Base-by-base conservation (phyloP, 306 rosid species). In the Cucurbita ficifolia region DNA sequence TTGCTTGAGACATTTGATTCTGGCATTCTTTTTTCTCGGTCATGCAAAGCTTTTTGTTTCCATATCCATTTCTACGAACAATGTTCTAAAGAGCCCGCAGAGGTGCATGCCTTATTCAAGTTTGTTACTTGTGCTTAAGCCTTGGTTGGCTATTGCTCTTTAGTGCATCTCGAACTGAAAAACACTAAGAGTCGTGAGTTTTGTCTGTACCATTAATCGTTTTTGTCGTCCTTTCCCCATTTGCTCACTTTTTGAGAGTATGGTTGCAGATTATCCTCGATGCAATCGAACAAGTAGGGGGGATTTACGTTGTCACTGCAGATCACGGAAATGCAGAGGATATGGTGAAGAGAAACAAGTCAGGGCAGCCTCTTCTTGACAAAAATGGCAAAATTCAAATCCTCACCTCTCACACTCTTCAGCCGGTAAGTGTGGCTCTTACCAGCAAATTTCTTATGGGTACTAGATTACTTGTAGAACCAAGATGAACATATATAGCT, bases 271-370 rank as follows among this genome's bases (percentile, higher is more conserved):
- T 88, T 58, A 89, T 95, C 78, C 85, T 95, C 46, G 99, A 95
- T 49, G 91, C 97, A 39, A 76, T 91, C 5, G 93, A 89, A 85
- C 90, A 89, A 88, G 99, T 88, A 38, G 97, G 97, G 54, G 99
- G 99, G 75, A 95, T 95, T 78, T 95, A 88, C 75, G 90, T 91
- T 12, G 96, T 95, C n/a, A 95, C 99, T 16, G 99, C 99, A 46
- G 99, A 95, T 83, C 99, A 95, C 10, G 99, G 99, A 33, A 95
- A 95, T 36, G 99, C 99, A 2, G 99, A 95, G 80, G 99, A 95
- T 78, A 95, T 95, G 99, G 97, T 95, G 71, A 95, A 95, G 82
- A 88, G 99, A 78, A 88, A 87, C 62, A 95, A 95, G 81, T 63
- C 89, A 0, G 97, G 99, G 69, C 76, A 91, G 58, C 99, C 99